Evolutionary conservation across 768 basidiomycete genomes (phyloP), one percentile per base, ranked within the genome.

Genomic region (Sporobolomyces pararoseus): DNA sequence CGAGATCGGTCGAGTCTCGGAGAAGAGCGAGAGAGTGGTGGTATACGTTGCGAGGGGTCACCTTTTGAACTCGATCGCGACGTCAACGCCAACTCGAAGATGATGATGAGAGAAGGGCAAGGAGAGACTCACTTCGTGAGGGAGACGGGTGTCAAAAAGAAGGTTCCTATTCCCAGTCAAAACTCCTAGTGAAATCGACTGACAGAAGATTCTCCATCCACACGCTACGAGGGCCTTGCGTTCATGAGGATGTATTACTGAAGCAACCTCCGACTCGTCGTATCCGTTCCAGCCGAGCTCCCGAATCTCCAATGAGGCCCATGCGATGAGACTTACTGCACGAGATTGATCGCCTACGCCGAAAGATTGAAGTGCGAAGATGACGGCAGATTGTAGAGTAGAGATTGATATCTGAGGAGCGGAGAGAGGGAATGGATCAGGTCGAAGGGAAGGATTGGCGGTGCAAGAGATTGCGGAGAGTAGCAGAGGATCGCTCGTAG

Each of bases 391-490:
- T 39, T 57, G 55, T 9, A 57, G 35, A 21, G n/a, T 23, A 23
- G 32, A 35, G 32, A 55, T 31, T 3, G 53, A 55, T 14, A 34
- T 14, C 13, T 35, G 6, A 27, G 32, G 32, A 13, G 12, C n/a
- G 3, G 21, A 9, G 35, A 25, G 35, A n/a, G 55, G 35, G 35
- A 57, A 57, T 12, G 55, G 55, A 10, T 34, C 19, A 57, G 34
- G 23, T 6, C 35, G 4, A 10, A 57, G 55, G 7, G 55, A 37
- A 9, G 55, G 55, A 23, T 57, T 23, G 34, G 25, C 13, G 7
- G 14, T 57, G 35, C 55, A 57, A 37, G 25, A 25, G 55, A 57
- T 57, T 35, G 55, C 14, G 35, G n/a, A 34, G 55, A 57, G 55
- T 21, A 57, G 55, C 21, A 37, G 55, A 23, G 55, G 55, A 25